Conservation (phyloP, 805 yeast genomes). For the Starmera pachycereana region DNA sequence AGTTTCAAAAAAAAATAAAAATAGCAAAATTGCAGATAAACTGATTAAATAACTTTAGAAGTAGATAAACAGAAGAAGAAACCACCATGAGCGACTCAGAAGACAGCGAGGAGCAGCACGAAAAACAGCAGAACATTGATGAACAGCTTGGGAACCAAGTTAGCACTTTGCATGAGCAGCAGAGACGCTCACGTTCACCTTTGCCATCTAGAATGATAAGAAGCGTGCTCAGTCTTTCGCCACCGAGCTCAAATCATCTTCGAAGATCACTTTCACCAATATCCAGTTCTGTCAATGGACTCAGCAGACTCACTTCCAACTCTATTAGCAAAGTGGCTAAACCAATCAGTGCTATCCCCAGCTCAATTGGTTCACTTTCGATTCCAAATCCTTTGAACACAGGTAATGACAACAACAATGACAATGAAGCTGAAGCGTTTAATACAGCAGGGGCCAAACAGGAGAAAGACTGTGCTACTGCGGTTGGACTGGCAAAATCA, state of each 20-base stretch:
- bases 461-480: constrained; percentile 23
- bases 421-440: background rate
- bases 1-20: too few species aligned
- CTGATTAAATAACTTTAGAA: too few species aligned
- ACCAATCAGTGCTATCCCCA: background rate
- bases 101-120: too few species aligned
- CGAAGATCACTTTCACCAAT: background rate
- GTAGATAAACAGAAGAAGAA: too few species aligned
- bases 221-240: background rate
- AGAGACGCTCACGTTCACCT: background rate
- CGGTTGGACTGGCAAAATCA: constrained; percentile 38
- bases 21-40: too few species aligned
- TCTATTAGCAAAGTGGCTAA: background rate
- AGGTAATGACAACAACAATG: too few species aligned
- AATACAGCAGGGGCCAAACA: constrained; percentile 1
- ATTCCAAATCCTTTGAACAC: background rate
- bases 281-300: background rate
- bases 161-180: too few species aligned
- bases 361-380: background rate
- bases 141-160: too few species aligned
- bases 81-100: too few species aligned
- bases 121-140: too few species aligned
- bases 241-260: background rate
- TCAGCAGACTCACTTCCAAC: background rate
- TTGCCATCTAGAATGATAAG: background rate